Conservation (phyloP, 1,139 yeast genomes). For the Hyphopichia burtonii region DNA sequence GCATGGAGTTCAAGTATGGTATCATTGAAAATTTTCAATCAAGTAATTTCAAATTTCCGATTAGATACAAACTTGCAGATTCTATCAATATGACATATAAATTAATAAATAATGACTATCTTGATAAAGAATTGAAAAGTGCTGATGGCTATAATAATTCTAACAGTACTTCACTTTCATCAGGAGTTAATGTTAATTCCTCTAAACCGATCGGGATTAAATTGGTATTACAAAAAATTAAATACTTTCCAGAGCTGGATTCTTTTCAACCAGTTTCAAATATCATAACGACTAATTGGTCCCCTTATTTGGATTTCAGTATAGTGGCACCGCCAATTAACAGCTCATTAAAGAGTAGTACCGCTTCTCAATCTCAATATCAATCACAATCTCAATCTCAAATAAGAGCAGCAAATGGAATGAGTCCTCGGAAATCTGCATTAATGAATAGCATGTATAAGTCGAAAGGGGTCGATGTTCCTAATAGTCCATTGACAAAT, state of each 20-base stretch:
- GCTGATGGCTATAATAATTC: conserved; percentile 13
- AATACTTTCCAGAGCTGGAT: conserved; percentile 8
- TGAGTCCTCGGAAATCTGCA: conserved; percentile 17
- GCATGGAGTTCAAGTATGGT: conserved; percentile 41
- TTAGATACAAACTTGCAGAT: conserved; percentile 27
- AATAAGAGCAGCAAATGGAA: conserved; percentile 5
- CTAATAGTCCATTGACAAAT: background rate
- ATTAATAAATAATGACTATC: conserved; percentile 30
- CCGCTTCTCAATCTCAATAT: conserved; percentile 16
- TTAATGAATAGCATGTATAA: conserved; percentile 18
- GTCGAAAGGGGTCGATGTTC: conserved; percentile 5
- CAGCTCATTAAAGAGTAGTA: conserved; percentile 32
- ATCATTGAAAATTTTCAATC: conserved; percentile 28
- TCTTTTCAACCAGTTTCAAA: conserved; percentile 19
- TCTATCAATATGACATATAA: conserved; percentile 47
- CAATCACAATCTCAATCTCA: conserved; percentile 19
- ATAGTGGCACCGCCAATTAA: conserved; percentile 47
- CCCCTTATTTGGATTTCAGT: conserved; percentile 60
- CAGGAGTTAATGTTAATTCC: conserved; percentile 12
- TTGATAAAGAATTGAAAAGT: conserved; percentile 20
- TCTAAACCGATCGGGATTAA: conserved; percentile 35
- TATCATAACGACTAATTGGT: conserved; percentile 55
- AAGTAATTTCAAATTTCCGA: conserved; percentile 26
- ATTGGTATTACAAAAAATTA: conserved; percentile 28
- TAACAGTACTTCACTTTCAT: conserved; percentile 5